These are phyloP conservation scores for Carex littledalei DNA, from an alignment of 176 grass and related monocot genomes.

Conservation along the genomic window DNA sequence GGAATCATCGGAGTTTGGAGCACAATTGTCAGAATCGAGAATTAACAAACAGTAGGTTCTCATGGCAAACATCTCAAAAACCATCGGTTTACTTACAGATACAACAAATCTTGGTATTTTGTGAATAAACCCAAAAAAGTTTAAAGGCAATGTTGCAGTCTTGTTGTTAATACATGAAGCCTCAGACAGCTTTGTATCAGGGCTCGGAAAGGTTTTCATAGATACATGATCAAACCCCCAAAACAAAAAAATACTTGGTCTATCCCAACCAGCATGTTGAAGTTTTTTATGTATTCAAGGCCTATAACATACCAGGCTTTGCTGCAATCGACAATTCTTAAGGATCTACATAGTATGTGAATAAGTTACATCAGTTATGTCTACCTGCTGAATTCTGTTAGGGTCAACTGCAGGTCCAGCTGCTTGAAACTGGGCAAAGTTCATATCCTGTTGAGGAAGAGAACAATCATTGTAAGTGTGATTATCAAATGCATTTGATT, in stretches of 20 bases:
- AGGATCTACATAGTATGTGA: background rate
- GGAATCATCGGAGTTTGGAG: background rate
- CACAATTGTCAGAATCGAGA: background rate
- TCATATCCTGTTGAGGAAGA: conserved; percentile 44
- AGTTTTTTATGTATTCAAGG: background rate
- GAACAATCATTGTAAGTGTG: conserved; percentile 16
- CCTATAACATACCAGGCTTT: background rate
- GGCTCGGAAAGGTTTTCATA: background rate
- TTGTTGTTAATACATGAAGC: background rate
- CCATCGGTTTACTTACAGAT: background rate
- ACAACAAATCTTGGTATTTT: background rate
- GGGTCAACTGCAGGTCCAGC: conserved; percentile 52
- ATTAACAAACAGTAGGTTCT: background rate
- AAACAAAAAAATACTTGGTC: background rate
- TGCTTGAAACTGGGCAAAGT: conserved; percentile 62
- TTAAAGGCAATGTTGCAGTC: background rate
- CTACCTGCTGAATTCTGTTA: conserved; percentile 62
- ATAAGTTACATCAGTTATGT: background rate
- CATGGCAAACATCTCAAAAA: background rate
- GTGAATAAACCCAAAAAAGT: background rate
- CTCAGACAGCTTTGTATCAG: background rate
- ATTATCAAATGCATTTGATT: conserved; percentile 9
- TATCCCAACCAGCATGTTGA: background rate
- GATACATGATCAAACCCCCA: background rate
- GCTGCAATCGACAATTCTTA: background rate